These are phyloP conservation scores for Phytophthora meadii DNA, from an alignment of 352 stramenopile genomes.

Conservation along the genomic window DNA sequence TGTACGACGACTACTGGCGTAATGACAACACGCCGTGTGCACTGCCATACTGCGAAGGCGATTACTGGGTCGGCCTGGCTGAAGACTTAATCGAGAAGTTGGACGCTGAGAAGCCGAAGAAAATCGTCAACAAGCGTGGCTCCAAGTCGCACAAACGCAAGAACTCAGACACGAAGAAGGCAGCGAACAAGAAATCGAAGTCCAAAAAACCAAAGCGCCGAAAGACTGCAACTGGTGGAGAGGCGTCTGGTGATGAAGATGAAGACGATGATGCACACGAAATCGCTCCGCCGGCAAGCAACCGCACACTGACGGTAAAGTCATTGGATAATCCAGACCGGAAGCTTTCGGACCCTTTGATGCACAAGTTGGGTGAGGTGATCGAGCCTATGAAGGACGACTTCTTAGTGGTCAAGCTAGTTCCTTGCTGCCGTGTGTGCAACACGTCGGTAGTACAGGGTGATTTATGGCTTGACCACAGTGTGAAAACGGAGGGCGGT, in stretches of 20 bases:
- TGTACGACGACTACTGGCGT: constrained; percentile 96
- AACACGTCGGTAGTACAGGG: constrained; percentile 80
- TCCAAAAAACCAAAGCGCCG: constrained; percentile 80
- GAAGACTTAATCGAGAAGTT: constrained; percentile 92
- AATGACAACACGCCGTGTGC: constrained; percentile 85
- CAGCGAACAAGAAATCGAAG: constrained; percentile 75
- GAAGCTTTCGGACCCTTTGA: constrained; percentile 78
- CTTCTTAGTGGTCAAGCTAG: constrained; percentile 88
- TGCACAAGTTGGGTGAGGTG: constrained; percentile 88
- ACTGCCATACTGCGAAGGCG: constrained; percentile 88
- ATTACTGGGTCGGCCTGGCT: constrained; percentile 88
- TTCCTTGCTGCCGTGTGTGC: constrained; percentile 85
- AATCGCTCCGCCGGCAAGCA: constrained; percentile 26
- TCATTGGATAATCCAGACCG: constrained; percentile 73
- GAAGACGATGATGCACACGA: constrained; percentile 54
- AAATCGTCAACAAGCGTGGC: constrained; percentile 61
- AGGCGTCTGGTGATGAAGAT: constrained; percentile 54
- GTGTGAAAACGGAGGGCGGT: constrained; percentile 65
- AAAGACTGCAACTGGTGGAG: constrained; percentile 49
- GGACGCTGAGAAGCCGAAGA: constrained; percentile 86
- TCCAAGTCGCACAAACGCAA: constrained; percentile 69
- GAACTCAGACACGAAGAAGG: constrained; percentile 68
- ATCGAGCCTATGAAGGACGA: constrained; percentile 93
- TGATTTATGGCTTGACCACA: constrained; percentile 67
- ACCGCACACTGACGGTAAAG: constrained; percentile 44